Percentiles rank a stretch among this genome's conserved stretches.
These are phyloP conservation scores for Nigrospora oryzae DNA, from an alignment of 2,329 filamentous ascomycete genomes.

Conservation along the genomic window DNA sequence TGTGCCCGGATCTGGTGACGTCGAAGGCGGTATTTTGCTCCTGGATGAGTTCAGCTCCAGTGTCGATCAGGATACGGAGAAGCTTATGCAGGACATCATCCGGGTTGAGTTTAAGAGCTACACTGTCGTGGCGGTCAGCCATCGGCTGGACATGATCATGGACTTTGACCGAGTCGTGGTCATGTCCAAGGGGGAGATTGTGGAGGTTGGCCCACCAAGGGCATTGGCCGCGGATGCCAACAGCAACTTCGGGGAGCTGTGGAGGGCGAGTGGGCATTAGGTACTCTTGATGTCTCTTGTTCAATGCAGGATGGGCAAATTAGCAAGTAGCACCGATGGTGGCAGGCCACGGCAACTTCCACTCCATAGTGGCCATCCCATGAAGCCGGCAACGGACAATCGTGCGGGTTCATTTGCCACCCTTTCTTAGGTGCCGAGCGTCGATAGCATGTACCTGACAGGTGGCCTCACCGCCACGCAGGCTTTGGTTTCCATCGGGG, in stretches of 20 bases:
- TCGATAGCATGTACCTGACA: no score
- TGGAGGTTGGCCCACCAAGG: slow-evolving; percentile 21
- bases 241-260: slow-evolving; percentile 2
- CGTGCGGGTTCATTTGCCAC: no score
- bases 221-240: not conserved
- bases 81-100: slow-evolving; percentile 21
- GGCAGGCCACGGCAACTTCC: slow-evolving; percentile 17
- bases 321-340: no score
- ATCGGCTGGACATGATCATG: slow-evolving; percentile 33
- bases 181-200: slow-evolving; percentile 33
- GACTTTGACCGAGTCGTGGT: slow-evolving; percentile 39
- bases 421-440: no score
- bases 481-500: no score
- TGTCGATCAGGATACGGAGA: slow-evolving; percentile 19
- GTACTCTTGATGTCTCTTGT: no score
- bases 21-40: slow-evolving; percentile 17
- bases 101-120: slow-evolving; percentile 25
- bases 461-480: no score
- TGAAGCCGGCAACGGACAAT: no score
- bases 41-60: slow-evolving; percentile 23
- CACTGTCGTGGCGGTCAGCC: slow-evolving; percentile 42
- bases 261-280: not conserved
- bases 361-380: no score
- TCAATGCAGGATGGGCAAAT: no score
- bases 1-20: slow-evolving; percentile 3